These are phyloP conservation scores for Tylopilus sp. DNA, from an alignment of 768 basidiomycete species.

Conservation along the genomic window DNA sequence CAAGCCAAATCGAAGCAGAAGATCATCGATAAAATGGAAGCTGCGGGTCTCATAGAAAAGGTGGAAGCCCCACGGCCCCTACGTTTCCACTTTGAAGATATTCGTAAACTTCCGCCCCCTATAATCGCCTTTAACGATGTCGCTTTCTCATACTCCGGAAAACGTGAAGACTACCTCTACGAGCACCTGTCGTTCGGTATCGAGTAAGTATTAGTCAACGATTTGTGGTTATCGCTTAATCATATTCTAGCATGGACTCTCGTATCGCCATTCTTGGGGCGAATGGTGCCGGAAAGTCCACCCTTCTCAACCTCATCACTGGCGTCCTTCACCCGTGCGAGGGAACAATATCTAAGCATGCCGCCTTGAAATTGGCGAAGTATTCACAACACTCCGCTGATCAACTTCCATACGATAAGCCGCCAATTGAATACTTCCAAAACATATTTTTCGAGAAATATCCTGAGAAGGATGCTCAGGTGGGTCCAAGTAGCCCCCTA, in stretches of 20 bases:
- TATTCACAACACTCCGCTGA: constrained; percentile 99
- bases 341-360: constrained; percentile 89
- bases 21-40: constrained; percentile 99
- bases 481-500: constrained; percentile 21
- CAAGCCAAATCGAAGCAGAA: constrained; percentile 99
- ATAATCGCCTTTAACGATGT: constrained; percentile 96
- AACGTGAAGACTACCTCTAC: constrained; percentile 86
- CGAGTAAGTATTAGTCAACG: constrained; percentile 57
- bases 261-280: constrained; percentile 95
- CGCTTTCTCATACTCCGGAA: constrained; percentile 94
- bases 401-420: constrained; percentile 90
- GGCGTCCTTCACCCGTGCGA: constrained; percentile 71
- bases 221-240: constrained; percentile 4
- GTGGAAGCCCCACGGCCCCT: constrained; percentile 71
- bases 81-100: constrained; percentile 94
- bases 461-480: constrained; percentile 89
- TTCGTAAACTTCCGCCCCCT: constrained; percentile 89
- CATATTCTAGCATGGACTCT: constrained; percentile 73
- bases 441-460: constrained; percentile 71
- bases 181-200: constrained; percentile 92
- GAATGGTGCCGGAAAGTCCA: constrained; percentile 94
- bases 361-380: constrained; percentile 90
- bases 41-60: constrained; percentile 93
- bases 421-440: constrained; percentile 95
- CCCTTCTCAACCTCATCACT: constrained; percentile 87